Conservation (phyloP, 2,329 filamentous ascomycete species). For the Geosmithia putterillii region DNA sequence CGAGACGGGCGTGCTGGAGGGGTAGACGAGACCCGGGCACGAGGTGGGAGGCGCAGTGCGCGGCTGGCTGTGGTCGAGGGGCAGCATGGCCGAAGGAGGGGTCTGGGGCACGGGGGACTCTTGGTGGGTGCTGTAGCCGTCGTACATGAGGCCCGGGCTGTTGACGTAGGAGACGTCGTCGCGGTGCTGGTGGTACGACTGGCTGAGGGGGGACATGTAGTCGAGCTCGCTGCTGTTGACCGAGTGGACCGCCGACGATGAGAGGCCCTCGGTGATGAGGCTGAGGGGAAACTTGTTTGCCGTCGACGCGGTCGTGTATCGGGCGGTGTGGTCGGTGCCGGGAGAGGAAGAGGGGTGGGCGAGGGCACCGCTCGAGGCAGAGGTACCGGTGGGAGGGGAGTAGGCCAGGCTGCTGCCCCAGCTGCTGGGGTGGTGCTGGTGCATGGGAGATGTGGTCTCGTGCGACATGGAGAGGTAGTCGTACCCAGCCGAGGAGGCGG, state of each 20-base stretch:
- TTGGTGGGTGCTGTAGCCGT: slow-evolving; percentile 36
- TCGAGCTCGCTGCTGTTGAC: slow-evolving; percentile 48
- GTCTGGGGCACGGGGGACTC: slow-evolving; percentile 43
- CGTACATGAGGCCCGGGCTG: slow-evolving; percentile 45
- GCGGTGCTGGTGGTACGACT: slow-evolving; percentile 39
- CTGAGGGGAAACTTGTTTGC: slow-evolving; percentile 29
- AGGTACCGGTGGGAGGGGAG: too few relatives aligned
- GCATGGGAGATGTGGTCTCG: slow-evolving; percentile 22
- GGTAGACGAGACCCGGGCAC: slow-evolving; percentile 48
- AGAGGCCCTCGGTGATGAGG: slow-evolving; percentile 36
- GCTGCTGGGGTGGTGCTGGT: slow-evolving; percentile 13
- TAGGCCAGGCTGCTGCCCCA: slow-evolving; percentile 36
- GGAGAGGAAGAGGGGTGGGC: too few relatives aligned
- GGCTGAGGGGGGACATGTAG: slow-evolving; percentile 48
- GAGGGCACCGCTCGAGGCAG: slow-evolving; percentile 18
- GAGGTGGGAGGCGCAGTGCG: slow-evolving; percentile 35
- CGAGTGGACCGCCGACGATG: slow-evolving; percentile 36
- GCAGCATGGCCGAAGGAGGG: slow-evolving; percentile 35
- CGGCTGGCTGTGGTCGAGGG: slow-evolving; percentile 42
- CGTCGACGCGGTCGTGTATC: slow-evolving; percentile 21
- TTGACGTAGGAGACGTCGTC: slow-evolving; percentile 45
- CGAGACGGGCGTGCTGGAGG: slow-evolving; percentile 47
- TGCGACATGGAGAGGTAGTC: slow-evolving; percentile 41
- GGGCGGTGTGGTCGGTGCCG: too few relatives aligned
- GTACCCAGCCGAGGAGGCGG: too few relatives aligned